Evolutionary conservation across 306 rosid species (phyloP).

Genomic region (Benincasa hispida): DNA sequence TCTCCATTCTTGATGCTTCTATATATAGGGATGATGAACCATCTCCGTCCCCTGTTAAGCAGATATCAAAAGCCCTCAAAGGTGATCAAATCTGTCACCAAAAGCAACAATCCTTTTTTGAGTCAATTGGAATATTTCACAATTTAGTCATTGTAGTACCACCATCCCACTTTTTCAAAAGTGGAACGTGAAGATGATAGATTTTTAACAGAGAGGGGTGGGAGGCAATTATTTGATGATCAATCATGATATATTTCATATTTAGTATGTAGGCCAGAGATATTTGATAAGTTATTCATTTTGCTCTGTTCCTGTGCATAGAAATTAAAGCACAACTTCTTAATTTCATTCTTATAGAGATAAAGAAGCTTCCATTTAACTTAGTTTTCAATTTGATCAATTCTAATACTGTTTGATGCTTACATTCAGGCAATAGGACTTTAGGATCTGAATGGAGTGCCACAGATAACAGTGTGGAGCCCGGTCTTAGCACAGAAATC

Average conservation of each 20-base stretch:
- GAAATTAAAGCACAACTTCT: neutral
- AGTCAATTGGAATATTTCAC: neutral
- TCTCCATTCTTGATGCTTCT: slow-evolving; percentile 64
- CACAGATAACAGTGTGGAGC: slow-evolving; percentile 16
- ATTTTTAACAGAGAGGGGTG: neutral
- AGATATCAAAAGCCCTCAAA: slow-evolving; percentile 32
- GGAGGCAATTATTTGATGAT: neutral
- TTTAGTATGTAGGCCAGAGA: neutral
- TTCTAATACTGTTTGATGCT: neutral
- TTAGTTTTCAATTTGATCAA: neutral
- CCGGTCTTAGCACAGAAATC: slow-evolving; percentile 27
- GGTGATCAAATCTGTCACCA: slow-evolving; percentile 27
- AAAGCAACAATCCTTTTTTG: neutral
- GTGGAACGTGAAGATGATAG: no score
- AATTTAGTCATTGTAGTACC: neutral
- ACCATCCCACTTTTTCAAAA: neutral
- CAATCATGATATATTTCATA: neutral
- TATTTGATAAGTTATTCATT: no score
- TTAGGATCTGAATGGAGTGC: slow-evolving; percentile 41
- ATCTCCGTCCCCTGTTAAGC: slow-evolving; percentile 65
- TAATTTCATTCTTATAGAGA: neutral
- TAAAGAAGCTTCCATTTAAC: neutral
- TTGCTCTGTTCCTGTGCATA: neutral
- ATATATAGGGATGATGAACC: slow-evolving; percentile 43
- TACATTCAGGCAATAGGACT: slow-evolving; percentile 28